These are phyloP conservation scores for Kappamyces sp. DNA, from an alignment of 192 early-diverging fungal species.

Conservation along the genomic window DNA sequence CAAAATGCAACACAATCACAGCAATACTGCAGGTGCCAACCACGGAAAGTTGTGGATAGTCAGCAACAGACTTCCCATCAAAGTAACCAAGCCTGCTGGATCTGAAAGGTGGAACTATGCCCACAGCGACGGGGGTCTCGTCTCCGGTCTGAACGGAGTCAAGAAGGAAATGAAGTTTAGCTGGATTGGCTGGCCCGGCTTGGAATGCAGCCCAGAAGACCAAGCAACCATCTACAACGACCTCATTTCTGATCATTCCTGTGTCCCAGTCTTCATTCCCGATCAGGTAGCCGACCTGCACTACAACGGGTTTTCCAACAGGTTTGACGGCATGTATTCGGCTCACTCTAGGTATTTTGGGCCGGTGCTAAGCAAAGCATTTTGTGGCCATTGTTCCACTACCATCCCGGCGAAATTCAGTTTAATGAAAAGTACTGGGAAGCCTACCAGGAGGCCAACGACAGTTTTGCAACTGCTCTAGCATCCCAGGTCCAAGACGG, in stretches of 20 bases:
- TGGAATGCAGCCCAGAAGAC: conserved; percentile 79
- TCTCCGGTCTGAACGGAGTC: conserved; percentile 88
- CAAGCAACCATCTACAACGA: conserved; percentile 57
- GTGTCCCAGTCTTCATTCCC: conserved; percentile 89
- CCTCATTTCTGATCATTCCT: conserved; percentile 74
- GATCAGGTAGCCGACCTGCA: conserved; percentile 91
- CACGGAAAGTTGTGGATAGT: no score
- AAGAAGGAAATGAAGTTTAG: conserved; percentile 94
- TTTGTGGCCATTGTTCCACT: conserved; percentile 99
- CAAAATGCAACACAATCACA: no score
- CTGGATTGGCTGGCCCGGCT: conserved; percentile 99
- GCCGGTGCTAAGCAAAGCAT: conserved; percentile 50
- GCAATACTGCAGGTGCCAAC: no score
- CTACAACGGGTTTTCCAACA: conserved; percentile 98
- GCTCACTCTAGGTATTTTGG: conserved; percentile 5
- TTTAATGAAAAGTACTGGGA: conserved; percentile 95
- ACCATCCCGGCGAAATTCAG: conserved; percentile 96
- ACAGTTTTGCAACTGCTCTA: conserved; percentile 89
- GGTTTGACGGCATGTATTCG: conserved; percentile 19
- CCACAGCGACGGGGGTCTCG: conserved; percentile 92
- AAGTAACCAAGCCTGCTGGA: conserved; percentile 53
- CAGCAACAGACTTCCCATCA: conserved; percentile 95
- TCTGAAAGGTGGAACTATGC: conserved; percentile 61
- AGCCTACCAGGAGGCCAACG: conserved; percentile 88
- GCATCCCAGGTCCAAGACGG: conserved; percentile 79